Conservation (phyloP, 208 protist genomes). For the Porcisia deanei region DNA sequence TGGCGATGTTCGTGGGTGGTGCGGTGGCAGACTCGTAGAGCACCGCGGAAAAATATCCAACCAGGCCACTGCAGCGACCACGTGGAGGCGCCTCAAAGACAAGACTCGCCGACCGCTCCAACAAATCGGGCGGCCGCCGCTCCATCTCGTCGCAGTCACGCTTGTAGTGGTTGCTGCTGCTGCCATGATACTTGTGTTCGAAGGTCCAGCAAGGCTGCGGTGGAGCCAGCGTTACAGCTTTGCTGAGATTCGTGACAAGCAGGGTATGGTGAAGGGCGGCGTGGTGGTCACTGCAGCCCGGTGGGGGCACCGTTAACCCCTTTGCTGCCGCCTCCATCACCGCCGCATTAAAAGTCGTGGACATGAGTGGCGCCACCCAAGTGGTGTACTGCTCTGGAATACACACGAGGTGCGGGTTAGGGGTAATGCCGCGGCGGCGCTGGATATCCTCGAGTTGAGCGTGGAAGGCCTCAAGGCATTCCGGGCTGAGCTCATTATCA, state of each 20-base stretch:
- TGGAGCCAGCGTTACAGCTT: constrained; percentile 42
- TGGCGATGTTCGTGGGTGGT: constrained; percentile 26
- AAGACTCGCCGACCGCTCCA: constrained; percentile 44
- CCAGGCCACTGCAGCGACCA: constrained; percentile 64
- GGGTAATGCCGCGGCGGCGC: constrained; percentile 29
- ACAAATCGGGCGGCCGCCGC: neutral
- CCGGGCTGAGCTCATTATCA: constrained; percentile 99
- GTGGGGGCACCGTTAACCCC: constrained; percentile 58
- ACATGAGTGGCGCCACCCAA: constrained; percentile 81
- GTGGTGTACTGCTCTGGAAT: constrained; percentile 83
- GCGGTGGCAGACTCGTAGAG: constrained; percentile 45
- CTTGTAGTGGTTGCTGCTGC: neutral
- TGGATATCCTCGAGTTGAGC: constrained; percentile 62
- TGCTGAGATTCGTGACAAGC: constrained; percentile 72
- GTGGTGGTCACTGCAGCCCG: constrained; percentile 51
- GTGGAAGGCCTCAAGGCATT: constrained; percentile 97
- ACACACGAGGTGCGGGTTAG: constrained; percentile 53
- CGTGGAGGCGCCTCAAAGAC: constrained; percentile 37
- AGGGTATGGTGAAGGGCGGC: constrained; percentile 67
- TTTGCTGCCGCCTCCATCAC: constrained; percentile 54
- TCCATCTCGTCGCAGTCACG: neutral
- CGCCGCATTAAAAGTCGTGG: constrained; percentile 48
- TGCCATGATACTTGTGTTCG: constrained; percentile 34
- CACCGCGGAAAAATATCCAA: constrained; percentile 72
- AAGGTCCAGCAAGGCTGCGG: constrained; percentile 88